phyloP scores from a whole-genome alignment of 257 asterid genomes.

The Nicotiana attenuata region DNA sequence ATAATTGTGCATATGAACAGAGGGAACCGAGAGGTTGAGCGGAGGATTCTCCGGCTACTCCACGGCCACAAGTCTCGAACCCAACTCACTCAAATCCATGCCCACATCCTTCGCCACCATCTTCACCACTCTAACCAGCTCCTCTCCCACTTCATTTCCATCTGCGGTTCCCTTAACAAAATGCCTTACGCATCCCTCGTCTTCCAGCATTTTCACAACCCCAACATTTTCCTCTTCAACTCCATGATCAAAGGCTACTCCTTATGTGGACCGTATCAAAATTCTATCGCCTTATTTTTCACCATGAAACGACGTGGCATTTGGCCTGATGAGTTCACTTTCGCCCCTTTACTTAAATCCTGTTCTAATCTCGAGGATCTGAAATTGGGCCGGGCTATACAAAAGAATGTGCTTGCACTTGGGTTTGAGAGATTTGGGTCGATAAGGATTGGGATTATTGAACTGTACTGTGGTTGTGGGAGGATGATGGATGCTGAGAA shows the following conservation, averaged over 20 bases:
- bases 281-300: constrained; percentile 22
- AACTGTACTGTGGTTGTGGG: constrained; percentile 23
- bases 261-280: constrained; percentile 25
- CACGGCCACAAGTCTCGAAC: constrained; percentile 38
- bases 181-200: constrained; percentile 29
- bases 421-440: constrained; percentile 34
- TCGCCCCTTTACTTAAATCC: constrained; percentile 39
- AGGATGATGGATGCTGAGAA: constrained; percentile 28
- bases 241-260: constrained; percentile 40
- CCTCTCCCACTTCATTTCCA: constrained; percentile 39
- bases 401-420: constrained; percentile 27
- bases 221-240: constrained; percentile 40
- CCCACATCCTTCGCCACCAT: constrained; percentile 36
- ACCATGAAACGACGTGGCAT: constrained; percentile 33
- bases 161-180: constrained; percentile 31
- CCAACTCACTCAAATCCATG: constrained; percentile 37
- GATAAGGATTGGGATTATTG: constrained; percentile 32
- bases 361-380: constrained; percentile 26
- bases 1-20: constrained; percentile 11
- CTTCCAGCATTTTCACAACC: constrained; percentile 27
- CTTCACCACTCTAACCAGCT: constrained; percentile 41
- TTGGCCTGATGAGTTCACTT: constrained; percentile 39
- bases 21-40: constrained; percentile 28
- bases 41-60: constrained; percentile 41
- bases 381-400: constrained; percentile 27